These are phyloP conservation scores for Amylostereum areolatum DNA, from an alignment of 1,284 basidiomycete species.

Conservation along the genomic window DNA sequence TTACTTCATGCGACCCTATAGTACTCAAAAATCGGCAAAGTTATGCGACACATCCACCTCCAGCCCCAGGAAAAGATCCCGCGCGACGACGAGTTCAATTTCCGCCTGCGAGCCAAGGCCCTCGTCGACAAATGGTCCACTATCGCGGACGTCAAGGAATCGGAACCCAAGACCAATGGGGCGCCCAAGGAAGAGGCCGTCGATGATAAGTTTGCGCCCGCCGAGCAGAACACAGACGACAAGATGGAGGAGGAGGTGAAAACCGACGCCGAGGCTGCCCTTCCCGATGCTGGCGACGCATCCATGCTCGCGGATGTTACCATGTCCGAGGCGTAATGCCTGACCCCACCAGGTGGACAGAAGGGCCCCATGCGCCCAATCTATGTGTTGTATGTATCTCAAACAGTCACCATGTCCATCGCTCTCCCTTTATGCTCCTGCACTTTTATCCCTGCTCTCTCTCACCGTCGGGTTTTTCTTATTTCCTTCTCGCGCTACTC, in stretches of 20 bases:
- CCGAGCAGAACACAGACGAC: constrained; percentile 19
- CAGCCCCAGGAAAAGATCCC: constrained; percentile 67
- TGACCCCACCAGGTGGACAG: background rate
- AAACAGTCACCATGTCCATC: background rate
- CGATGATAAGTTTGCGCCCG: constrained; percentile 14
- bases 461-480: too few species aligned
- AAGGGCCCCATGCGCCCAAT: background rate
- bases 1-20: constrained; percentile 23
- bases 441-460: too few species aligned
- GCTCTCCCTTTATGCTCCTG: too few species aligned
- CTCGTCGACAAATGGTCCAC: constrained; percentile 74
- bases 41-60: constrained; percentile 90
- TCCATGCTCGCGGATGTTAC: constrained; percentile 37
- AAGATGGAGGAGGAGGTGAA: constrained; percentile 17
- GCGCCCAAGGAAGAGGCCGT: constrained; percentile 22
- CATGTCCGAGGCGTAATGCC: constrained; percentile 35
- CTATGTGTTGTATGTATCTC: constrained; percentile 1
- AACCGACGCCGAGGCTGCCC: constrained; percentile 3
- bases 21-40: constrained; percentile 97
- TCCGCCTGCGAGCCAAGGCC: constrained; percentile 73
- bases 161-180: constrained; percentile 18
- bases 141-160: constrained; percentile 21
- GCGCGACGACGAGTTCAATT: constrained; percentile 80
- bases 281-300: constrained; percentile 25
- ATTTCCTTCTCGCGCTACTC: too few species aligned